Evolutionary conservation across 352 stramenopile species (phyloP), one percentile per base, ranked within the genome.

Genomic region (Pilasporangium apinafurcum): DNA sequence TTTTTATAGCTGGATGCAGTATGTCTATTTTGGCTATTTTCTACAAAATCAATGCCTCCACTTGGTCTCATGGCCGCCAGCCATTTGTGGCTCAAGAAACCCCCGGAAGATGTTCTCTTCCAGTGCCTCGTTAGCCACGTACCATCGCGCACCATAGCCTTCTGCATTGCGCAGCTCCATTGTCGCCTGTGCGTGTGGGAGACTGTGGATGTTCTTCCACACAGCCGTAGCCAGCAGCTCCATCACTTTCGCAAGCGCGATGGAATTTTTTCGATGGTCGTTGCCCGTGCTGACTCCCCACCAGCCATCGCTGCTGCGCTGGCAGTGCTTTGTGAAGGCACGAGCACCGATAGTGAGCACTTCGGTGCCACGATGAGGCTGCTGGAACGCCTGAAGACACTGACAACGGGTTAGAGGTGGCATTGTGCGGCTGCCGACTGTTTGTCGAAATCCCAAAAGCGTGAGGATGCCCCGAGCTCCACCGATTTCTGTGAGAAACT

Each of bases 61-160:
- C 44, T 68, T 60, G 48, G 62, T 63, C 43, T 72, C 76, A 57
- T 94, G 75, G 16, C 77, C 82, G 59, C 90, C 72, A 20, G 50
- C 56, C 74, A 92, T 88, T 13, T 70, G 81, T 9, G 82, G 82
- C 58, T 94, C 82, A 0, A 94, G 59, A 52, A 94, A 92, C n/a
- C 82, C 82, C 30, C 82, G 59, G 54, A 92, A 94, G 18, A 52
- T 51, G 20, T 61, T 30, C 38, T 82, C 68, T 31, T 67, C 52
- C n/a, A n/a, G n/a, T n/a, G n/a, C n/a, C n/a, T n/a, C n/a, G n/a
- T n/a, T n/a, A n/a, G n/a, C n/a, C 12, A 74, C 49, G 27, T 83
- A 78, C 82, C 82, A 94, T 47, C 82, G 69, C 9, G 73, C 76
- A 8, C 79, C 79, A 30, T 88, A 94, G 22, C 82, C 82, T 6